Evolutionary conservation across 1,139 yeast genomes (phyloP).

Genomic region (Suhomyces ambrosiae): DNA sequence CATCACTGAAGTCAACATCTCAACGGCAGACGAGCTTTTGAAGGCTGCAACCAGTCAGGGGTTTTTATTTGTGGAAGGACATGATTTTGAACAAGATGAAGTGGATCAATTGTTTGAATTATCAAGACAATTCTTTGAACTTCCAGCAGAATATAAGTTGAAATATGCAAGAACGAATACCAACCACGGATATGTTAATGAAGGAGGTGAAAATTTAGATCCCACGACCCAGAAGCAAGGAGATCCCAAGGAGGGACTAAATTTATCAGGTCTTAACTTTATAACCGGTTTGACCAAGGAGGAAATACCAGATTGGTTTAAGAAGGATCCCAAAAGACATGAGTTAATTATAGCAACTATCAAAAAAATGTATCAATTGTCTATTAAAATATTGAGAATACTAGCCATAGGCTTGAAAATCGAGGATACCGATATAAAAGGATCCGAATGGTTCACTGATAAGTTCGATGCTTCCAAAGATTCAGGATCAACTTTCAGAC

Average conservation of each 20-base stretch:
- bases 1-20: constrained; percentile 44
- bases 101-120: constrained; percentile 55
- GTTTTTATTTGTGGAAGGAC: constrained; percentile 73
- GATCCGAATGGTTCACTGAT: constrained; percentile 61
- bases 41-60: constrained; percentile 72
- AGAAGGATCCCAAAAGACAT: constrained; percentile 32
- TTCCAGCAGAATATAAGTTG: constrained; percentile 52
- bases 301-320: constrained; percentile 49
- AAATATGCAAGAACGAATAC: constrained; percentile 48
- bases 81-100: constrained; percentile 60
- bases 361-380: constrained; percentile 45
- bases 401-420: constrained; percentile 64
- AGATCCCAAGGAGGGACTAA: constrained; percentile 65
- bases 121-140: constrained; percentile 58
- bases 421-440: constrained; percentile 41
- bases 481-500: constrained; percentile 66
- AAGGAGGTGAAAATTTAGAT: constrained; percentile 61
- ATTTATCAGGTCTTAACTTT: constrained; percentile 45
- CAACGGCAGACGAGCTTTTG: constrained; percentile 54
- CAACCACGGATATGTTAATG: constrained; percentile 65
- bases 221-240: constrained; percentile 53
- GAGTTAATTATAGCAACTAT: constrained; percentile 34
- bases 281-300: constrained; percentile 36
- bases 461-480: constrained; percentile 51
- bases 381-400: constrained; percentile 45